Base-by-base conservation (phyloP, 2,329 filamentous ascomycete species). In the Colletotrichum australisinense region DNA sequence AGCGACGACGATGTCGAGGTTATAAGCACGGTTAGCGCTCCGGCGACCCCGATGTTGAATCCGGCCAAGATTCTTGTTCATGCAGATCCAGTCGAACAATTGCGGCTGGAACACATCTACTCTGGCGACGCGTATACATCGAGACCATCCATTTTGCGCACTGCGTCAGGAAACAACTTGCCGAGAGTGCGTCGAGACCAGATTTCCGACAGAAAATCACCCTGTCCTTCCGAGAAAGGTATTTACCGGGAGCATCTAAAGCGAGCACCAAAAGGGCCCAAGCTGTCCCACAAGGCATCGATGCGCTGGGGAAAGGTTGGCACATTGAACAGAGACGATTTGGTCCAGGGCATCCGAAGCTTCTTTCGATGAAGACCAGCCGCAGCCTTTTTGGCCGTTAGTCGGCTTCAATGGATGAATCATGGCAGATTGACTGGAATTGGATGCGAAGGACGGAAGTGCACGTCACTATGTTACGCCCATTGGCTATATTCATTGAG, bases 321-420 rank as follows among this genome's bases (percentile, higher is more conserved):
- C 8, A 77, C 77, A 38, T 77, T 82, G 67, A 84, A 84, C 75
- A 81, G 80, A 56, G 82, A 83, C 14, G 77, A 81, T 30, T 79
- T 84, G 76, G 80, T 83, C 22, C 82, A 84, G 69, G 82, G 85
- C 9, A 80, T 86, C 67, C 84, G 85, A 53, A 86, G 80, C 67
- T 80, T 87, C 67, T 88, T 88, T 76, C 84, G 84, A 64, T 87
- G 78, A 78, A 59, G 22, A 19, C 52, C 11, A 14, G 26, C 11
- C 16, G n/a, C 24, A 24, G 22, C 9, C 1, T 57, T 14, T 28
- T 14, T 28, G 19, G 42, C 19, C 42, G 9, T 49, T 49, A 8
- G 42, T 49, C 53, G 16, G 49, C 30, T 30, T 65, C 26, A 28
- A 30, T 26, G 49, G 30, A 7, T 49, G 49, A 56, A 24, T 7